phyloP scores from a whole-genome alignment of 1,139 yeast species.

The Scheffersomyces illinoinensis region DNA sequence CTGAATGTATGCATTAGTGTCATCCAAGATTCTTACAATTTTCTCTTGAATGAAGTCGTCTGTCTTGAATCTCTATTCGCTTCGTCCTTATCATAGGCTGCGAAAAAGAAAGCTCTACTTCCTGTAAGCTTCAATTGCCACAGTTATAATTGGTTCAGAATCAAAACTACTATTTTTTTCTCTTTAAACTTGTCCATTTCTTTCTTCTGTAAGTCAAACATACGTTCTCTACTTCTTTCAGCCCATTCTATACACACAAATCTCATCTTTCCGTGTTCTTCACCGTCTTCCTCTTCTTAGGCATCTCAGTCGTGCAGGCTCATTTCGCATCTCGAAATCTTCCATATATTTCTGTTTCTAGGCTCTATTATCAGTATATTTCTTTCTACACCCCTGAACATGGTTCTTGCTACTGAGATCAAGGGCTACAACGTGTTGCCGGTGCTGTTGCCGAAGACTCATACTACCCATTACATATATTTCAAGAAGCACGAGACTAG shows the following conservation, averaged over 20 bases:
- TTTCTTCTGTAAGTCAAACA: too few species aligned
- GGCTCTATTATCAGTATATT: neutral
- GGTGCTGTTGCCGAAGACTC: conserved; percentile 35
- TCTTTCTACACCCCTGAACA: neutral
- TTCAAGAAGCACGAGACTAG: conserved; percentile 65
- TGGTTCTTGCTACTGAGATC: conserved; percentile 33
- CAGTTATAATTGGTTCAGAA: neutral
- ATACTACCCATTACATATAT: conserved; percentile 51
- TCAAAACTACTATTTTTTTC: too few species aligned
- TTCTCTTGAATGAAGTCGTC: neutral
- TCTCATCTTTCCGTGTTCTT: neutral
- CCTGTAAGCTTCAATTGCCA: neutral
- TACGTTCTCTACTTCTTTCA: neutral
- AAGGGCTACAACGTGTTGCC: conserved; percentile 60
- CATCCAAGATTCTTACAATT: neutral
- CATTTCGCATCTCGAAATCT: neutral
- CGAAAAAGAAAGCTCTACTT: neutral
- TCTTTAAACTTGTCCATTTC: too few species aligned
- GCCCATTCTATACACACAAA: neutral
- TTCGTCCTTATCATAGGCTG: neutral
- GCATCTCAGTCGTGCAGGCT: neutral
- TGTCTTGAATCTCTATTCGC: neutral
- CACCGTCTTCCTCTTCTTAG: neutral
- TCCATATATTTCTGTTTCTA: neutral
- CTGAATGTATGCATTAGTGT: neutral